A percentile compares a stretch with the other conserved stretches of the same genome.
Conservation (phyloP, 1,284 basidiomycete genomes). For the Cryptococcus wingfieldii region DNA sequence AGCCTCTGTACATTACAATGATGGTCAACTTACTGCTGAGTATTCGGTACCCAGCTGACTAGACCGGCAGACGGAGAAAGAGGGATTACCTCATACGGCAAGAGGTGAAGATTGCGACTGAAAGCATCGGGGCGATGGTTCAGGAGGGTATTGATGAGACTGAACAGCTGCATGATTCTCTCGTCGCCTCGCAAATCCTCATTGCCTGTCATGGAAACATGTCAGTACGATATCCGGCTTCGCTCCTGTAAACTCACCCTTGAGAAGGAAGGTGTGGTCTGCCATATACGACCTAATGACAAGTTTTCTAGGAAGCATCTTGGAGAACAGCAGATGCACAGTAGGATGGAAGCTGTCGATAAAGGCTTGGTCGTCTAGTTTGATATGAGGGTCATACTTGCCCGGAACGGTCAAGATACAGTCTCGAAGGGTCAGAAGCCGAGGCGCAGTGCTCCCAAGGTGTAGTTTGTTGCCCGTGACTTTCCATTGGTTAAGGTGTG, state of each 20-base stretch:
- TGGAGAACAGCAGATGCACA: constrained; percentile 38
- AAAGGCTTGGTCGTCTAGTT: constrained; percentile 40
- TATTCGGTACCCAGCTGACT: constrained; percentile 41
- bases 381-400: constrained; percentile 35
- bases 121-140: constrained; percentile 41
- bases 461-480: constrained; percentile 32
- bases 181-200: constrained; percentile 42
- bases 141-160: constrained; percentile 40
- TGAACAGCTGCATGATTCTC: constrained; percentile 47
- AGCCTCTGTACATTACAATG: background rate
- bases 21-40: constrained; percentile 29
- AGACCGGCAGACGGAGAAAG: constrained; percentile 38
- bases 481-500: constrained; percentile 32
- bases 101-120: constrained; percentile 34
- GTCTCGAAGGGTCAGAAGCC: constrained; percentile 31
- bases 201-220: constrained; percentile 19
- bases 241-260: constrained; percentile 20
- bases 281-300: constrained; percentile 30
- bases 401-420: constrained; percentile 43
- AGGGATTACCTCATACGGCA: constrained; percentile 42
- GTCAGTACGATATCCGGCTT: background rate
- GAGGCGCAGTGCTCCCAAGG: constrained; percentile 32
- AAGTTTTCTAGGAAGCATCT: constrained; percentile 38
- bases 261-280: constrained; percentile 40
- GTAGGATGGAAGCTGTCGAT: constrained; percentile 34